These are phyloP conservation scores for Kandelia obovata DNA, from an alignment of 345 rosid species.

Conservation along the genomic window DNA sequence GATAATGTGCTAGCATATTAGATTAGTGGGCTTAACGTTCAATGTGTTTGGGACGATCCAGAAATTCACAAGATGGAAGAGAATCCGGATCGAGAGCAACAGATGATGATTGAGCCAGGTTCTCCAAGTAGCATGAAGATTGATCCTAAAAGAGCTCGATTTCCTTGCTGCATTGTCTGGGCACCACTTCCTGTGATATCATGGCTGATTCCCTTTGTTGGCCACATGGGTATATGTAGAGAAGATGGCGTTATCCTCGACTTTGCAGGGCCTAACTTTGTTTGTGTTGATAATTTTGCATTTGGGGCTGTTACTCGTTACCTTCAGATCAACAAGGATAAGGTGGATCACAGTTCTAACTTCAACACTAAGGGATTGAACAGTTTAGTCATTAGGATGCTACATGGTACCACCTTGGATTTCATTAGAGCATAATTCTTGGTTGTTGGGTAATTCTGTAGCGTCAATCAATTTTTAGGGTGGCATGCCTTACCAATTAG, in stretches of 20 bases:
- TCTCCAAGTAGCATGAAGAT: slow-evolving; percentile 39
- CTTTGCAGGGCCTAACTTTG: slow-evolving; percentile 94
- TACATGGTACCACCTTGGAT: too few relatives aligned
- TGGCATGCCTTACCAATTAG: neutral
- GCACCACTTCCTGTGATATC: slow-evolving; percentile 86
- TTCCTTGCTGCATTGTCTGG: slow-evolving; percentile 91
- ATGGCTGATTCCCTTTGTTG: slow-evolving; percentile 87
- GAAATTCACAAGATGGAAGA: slow-evolving; percentile 36
- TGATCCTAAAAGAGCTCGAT: slow-evolving; percentile 67
- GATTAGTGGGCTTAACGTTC: neutral
- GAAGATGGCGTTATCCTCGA: slow-evolving; percentile 90
- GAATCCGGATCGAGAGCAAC: slow-evolving; percentile 40
- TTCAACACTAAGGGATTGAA: too few relatives aligned
- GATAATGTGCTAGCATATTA: too few relatives aligned
- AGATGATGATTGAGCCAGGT: slow-evolving; percentile 38
- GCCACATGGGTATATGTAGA: slow-evolving; percentile 81
- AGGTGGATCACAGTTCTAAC: slow-evolving; percentile 34
- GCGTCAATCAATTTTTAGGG: neutral
- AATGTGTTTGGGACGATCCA: slow-evolving; percentile 8
- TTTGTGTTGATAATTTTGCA: slow-evolving; percentile 76
- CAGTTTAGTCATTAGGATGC: too few relatives aligned
- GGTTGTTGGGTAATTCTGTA: neutral
- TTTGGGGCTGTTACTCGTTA: slow-evolving; percentile 79
- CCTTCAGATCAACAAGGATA: slow-evolving; percentile 64
- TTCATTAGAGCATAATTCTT: neutral